Evolutionary conservation across 2,329 filamentous ascomycete species (phyloP).

Genomic region (Cladosporium velox): DNA sequence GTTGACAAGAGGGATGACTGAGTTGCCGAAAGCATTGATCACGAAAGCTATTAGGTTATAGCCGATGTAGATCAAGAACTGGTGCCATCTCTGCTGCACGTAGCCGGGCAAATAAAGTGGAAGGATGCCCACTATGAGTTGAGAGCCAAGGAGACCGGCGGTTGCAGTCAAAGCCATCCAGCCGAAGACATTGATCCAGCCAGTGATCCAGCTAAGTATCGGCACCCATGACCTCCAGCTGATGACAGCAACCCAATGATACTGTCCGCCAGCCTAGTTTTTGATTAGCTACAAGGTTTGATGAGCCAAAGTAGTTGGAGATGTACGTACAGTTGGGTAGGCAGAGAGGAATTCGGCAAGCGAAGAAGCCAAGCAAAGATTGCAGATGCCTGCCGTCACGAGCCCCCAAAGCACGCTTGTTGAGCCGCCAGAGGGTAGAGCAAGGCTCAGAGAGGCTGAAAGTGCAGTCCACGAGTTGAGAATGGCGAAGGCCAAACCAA

Average conservation of each 20-base stretch:
- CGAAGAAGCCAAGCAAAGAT: slow-evolving; percentile 67
- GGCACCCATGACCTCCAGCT: slow-evolving; percentile 62
- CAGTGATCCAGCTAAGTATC: slow-evolving; percentile 68
- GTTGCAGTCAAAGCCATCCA: slow-evolving; percentile 72
- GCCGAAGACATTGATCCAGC: slow-evolving; percentile 72
- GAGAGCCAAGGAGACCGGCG: slow-evolving; percentile 66
- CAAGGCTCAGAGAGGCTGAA: slow-evolving; percentile 59
- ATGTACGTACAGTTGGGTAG: slow-evolving; percentile 47
- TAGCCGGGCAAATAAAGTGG: slow-evolving; percentile 62
- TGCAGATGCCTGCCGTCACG: slow-evolving; percentile 62
- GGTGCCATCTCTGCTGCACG: slow-evolving; percentile 64
- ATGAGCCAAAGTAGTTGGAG: background rate
- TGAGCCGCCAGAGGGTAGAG: slow-evolving; percentile 70
- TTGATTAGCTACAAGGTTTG: background rate
- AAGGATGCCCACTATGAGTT: slow-evolving; percentile 67
- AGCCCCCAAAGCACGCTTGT: slow-evolving; percentile 72
- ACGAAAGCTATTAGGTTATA: slow-evolving; percentile 63
- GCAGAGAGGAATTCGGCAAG: slow-evolving; percentile 67
- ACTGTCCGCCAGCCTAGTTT: slow-evolving; percentile 53
- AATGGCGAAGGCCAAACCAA: slow-evolving; percentile 64
- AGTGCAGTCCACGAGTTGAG: slow-evolving; percentile 65
- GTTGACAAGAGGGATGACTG: slow-evolving; percentile 64
- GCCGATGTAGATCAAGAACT: slow-evolving; percentile 71
- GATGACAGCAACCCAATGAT: slow-evolving; percentile 71
- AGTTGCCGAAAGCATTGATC: slow-evolving; percentile 66